phyloP scores from a whole-genome alignment of 2,329 filamentous ascomycete species.

The Blumeria graminis region DNA sequence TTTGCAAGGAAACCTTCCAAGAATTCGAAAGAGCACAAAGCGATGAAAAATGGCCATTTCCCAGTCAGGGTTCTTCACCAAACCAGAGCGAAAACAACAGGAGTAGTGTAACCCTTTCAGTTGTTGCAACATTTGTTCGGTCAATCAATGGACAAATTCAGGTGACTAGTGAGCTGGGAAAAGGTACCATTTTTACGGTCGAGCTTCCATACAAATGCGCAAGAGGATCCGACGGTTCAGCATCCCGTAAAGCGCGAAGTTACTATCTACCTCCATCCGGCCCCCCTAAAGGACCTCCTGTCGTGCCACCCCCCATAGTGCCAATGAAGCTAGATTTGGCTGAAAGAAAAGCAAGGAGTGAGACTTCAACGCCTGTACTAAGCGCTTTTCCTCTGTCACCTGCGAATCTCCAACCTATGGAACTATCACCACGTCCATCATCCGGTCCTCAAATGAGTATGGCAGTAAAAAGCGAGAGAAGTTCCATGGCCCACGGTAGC shows the following conservation, averaged over 20 bases:
- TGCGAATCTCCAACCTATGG: not conserved
- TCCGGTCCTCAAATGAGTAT: not conserved
- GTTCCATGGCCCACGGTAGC: not conserved
- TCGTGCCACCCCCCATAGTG: not conserved
- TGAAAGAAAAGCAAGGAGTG: not conserved
- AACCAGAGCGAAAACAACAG: not conserved
- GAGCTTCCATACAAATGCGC: constrained; percentile 9
- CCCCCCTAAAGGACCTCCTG: not conserved
- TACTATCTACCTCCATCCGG: not conserved
- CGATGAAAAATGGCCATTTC: constrained; percentile 6
- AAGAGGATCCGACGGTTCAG: not conserved
- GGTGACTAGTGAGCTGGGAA: constrained; percentile 8
- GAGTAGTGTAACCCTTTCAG: constrained; percentile 4
- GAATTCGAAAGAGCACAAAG: constrained; percentile 9
- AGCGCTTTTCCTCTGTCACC: not conserved
- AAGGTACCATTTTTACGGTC: constrained; percentile 9
- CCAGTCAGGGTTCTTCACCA: not conserved
- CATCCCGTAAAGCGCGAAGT: not conserved
- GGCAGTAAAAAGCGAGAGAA: no score
- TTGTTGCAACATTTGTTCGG: constrained; percentile 9
- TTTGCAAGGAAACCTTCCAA: constrained; percentile 7
- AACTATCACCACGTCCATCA: not conserved
- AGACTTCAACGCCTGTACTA: not conserved
- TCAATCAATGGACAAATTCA: constrained; percentile 9
- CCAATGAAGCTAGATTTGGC: not conserved